These are phyloP conservation scores for Saccharomyces jurei DNA, from an alignment of 805 yeast genomes.

Conservation along the genomic window DNA sequence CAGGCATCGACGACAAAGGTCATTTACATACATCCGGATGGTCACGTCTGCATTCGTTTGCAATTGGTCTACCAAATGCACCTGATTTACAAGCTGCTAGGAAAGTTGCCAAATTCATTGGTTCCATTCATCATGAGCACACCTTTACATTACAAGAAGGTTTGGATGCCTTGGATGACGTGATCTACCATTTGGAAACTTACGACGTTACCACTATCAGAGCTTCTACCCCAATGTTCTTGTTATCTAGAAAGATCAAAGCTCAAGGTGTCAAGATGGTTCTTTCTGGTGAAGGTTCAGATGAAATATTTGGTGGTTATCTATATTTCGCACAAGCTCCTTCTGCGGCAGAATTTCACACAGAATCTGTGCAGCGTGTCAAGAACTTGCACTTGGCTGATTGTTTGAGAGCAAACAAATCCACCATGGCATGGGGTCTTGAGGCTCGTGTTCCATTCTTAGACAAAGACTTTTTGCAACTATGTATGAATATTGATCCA, in stretches of 20 bases:
- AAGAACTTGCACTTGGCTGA: slow-evolving; percentile 93
- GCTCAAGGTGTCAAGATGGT: slow-evolving; percentile 99
- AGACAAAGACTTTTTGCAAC: slow-evolving; percentile 82
- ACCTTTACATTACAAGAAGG: slow-evolving; percentile 93
- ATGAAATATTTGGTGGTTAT: slow-evolving; percentile 95
- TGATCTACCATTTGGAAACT: slow-evolving; percentile 88
- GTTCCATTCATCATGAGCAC: slow-evolving; percentile 92
- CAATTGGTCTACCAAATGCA: slow-evolving; percentile 91
- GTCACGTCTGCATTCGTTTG: slow-evolving; percentile 83
- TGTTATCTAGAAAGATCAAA: slow-evolving; percentile 86
- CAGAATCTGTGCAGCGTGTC: slow-evolving; percentile 87
- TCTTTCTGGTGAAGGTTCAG: slow-evolving; percentile 93
- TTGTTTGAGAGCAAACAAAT: slow-evolving; percentile 95
- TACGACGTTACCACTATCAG: slow-evolving; percentile 95
- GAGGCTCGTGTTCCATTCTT: slow-evolving; percentile 98
- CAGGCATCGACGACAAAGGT: slow-evolving; percentile 86
- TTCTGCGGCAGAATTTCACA: slow-evolving; percentile 78
- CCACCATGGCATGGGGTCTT: slow-evolving; percentile 98
- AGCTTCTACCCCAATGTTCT: slow-evolving; percentile 96
- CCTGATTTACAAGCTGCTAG: slow-evolving; percentile 93
- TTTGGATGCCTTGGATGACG: slow-evolving; percentile 85
- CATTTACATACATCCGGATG: slow-evolving; percentile 66
- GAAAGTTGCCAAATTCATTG: slow-evolving; percentile 89
- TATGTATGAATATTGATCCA: slow-evolving; percentile 88
- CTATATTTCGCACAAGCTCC: slow-evolving; percentile 94